Evolutionary conservation across 1,139 yeast species (phyloP).

Genomic region (Zygosaccharomyces pseudobailii): DNA sequence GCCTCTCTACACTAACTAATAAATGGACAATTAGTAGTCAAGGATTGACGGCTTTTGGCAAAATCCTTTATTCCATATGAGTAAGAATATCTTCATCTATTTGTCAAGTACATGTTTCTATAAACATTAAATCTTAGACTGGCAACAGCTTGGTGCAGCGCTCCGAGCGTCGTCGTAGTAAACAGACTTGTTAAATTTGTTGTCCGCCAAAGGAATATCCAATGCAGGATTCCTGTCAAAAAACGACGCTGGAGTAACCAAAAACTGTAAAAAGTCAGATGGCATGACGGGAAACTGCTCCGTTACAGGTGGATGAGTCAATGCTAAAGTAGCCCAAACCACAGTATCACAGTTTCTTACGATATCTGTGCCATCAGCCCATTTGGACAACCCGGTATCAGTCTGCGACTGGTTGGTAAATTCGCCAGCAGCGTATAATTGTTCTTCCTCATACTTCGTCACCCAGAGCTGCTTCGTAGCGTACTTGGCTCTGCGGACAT

Average conservation of each 20-base stretch:
- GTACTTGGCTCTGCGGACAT: slow-evolving; percentile 52
- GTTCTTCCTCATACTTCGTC: slow-evolving; percentile 52
- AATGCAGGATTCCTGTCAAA: slow-evolving; percentile 79
- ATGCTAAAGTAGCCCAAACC: slow-evolving; percentile 82
- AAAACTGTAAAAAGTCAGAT: slow-evolving; percentile 66
- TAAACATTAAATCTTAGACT: neutral
- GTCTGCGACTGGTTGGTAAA: slow-evolving; percentile 55
- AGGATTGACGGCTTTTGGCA: too few relatives aligned
- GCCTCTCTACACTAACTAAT: too few relatives aligned
- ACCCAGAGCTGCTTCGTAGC: slow-evolving; percentile 61
- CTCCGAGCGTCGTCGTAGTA: slow-evolving; percentile 33
- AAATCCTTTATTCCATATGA: neutral
- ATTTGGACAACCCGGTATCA: slow-evolving; percentile 50
- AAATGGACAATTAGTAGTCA: too few relatives aligned
- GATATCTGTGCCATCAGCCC: slow-evolving; percentile 63
- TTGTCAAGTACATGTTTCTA: neutral
- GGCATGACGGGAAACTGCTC: slow-evolving; percentile 97
- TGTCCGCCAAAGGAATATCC: slow-evolving; percentile 72
- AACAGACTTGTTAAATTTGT: slow-evolving; percentile 68
- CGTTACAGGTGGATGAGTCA: slow-evolving; percentile 82
- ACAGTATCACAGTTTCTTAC: slow-evolving; percentile 80
- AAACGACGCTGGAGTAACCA: slow-evolving; percentile 71
- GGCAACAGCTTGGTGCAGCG: slow-evolving; percentile 2
- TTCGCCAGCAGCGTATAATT: slow-evolving; percentile 60
- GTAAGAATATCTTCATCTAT: neutral